A percentile compares a stretch with the other conserved stretches of the same genome.
Evolutionary conservation across 371 early-diverging fungal genomes (phyloP).

Genomic region (Haplosporangium sp.): DNA sequence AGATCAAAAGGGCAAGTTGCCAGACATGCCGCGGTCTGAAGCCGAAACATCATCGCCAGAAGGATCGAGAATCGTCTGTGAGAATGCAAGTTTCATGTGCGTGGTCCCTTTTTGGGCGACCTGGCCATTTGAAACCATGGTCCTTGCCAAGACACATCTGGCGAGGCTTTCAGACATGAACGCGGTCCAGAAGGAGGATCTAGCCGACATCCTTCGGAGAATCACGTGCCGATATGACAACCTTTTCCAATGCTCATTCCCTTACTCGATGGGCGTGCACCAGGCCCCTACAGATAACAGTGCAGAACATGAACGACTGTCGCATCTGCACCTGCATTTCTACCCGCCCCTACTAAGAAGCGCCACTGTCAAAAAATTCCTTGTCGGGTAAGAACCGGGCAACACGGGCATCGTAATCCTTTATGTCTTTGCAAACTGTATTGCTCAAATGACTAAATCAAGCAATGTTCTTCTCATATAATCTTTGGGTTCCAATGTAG

Average conservation of each 20-base stretch:
- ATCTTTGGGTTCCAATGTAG: constrained; percentile 43
- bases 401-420: constrained; percentile 8
- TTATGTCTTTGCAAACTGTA: not conserved
- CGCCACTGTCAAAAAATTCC: constrained; percentile 91
- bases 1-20: constrained; percentile 13
- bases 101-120: constrained; percentile 96
- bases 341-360: constrained; percentile 93
- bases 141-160: constrained; percentile 79
- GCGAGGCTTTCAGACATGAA: constrained; percentile 66
- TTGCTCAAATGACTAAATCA: constrained; percentile 1
- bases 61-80: constrained; percentile 78
- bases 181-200: constrained; percentile 59
- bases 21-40: not conserved
- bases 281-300: constrained; percentile 75
- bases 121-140: constrained; percentile 95
- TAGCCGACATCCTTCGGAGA: constrained; percentile 80
- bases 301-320: constrained; percentile 55
- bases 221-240: constrained; percentile 92
- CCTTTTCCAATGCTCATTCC: constrained; percentile 91
- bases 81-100: constrained; percentile 83
- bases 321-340: constrained; percentile 93
- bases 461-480: not conserved
- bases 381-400: constrained; percentile 81
- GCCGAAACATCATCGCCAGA: constrained; percentile 12
- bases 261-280: constrained; percentile 96